Conservation (phyloP, 2,329 filamentous ascomycete species). For the Colletotrichum incanum region DNA sequence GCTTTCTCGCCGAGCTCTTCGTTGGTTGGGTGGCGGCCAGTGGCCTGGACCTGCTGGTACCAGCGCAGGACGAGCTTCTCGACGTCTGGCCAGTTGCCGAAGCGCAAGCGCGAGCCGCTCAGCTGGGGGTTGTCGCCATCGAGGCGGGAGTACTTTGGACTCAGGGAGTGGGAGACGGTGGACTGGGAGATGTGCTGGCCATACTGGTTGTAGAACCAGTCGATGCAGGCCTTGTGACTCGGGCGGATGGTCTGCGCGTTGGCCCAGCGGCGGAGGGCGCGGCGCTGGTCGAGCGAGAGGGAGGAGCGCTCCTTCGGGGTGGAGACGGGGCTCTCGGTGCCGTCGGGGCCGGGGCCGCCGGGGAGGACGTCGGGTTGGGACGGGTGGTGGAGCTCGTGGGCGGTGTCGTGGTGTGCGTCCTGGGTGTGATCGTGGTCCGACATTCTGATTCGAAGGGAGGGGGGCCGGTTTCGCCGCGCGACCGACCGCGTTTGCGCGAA, state of each 20-base stretch:
- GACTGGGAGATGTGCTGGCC: conserved; percentile 75
- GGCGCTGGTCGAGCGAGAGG: conserved; percentile 74
- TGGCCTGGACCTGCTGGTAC: conserved; percentile 67
- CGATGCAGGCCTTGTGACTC: conserved; percentile 74
- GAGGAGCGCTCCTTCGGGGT: conserved; percentile 68
- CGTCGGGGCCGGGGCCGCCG: conserved; percentile 24
- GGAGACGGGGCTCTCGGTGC: conserved; percentile 26
- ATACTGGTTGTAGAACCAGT: conserved; percentile 73
- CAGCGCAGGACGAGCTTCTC: conserved; percentile 71
- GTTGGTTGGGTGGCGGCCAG: conserved; percentile 72
- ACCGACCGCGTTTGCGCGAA: conserved; percentile 8
- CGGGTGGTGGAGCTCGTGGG: conserved; percentile 41
- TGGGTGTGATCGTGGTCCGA: conserved; percentile 40
- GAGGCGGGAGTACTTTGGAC: conserved; percentile 74
- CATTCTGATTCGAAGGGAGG: conserved; percentile 18
- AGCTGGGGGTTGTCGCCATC: conserved; percentile 73
- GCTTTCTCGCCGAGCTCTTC: conserved; percentile 76
- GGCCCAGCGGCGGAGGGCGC: conserved; percentile 73
- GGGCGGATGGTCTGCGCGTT: conserved; percentile 70
- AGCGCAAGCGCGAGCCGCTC: conserved; percentile 74
- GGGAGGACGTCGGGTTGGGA: conserved; percentile 34
- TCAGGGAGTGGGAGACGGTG: conserved; percentile 74
- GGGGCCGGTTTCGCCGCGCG: conserved; percentile 3
- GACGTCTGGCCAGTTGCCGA: conserved; percentile 76
- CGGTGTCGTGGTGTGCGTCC: conserved; percentile 36